These are phyloP conservation scores for Alternaria angustiovoidea DNA, from an alignment of 2,329 filamentous ascomycete species.

Conservation along the genomic window DNA sequence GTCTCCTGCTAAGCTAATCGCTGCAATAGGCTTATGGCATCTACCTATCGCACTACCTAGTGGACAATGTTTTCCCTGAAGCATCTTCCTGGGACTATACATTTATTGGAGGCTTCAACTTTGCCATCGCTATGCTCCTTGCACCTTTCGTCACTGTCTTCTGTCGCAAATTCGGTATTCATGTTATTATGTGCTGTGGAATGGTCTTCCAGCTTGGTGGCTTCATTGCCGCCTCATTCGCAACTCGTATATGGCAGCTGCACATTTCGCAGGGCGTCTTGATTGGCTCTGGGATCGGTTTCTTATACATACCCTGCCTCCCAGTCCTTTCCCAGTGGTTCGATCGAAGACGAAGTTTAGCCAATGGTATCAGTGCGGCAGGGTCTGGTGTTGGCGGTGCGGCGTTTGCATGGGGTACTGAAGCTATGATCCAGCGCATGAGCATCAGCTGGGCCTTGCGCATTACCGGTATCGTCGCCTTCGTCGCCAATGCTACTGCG, in stretches of 20 bases:
- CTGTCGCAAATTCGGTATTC: slow-evolving; percentile 34
- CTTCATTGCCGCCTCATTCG: slow-evolving; percentile 51
- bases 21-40: slow-evolving; percentile 48
- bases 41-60: slow-evolving; percentile 55
- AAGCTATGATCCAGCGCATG: slow-evolving; percentile 49
- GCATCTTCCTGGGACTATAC: slow-evolving; percentile 51
- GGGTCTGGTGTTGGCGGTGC: slow-evolving; percentile 55
- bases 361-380: slow-evolving; percentile 51
- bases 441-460: slow-evolving; percentile 54
- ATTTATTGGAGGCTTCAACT: slow-evolving; percentile 52
- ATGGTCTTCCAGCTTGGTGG: slow-evolving; percentile 45
- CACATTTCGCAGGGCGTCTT: slow-evolving; percentile 53
- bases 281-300: slow-evolving; percentile 53
- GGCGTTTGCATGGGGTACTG: slow-evolving; percentile 41
- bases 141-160: slow-evolving; percentile 46
- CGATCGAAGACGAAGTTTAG: slow-evolving; percentile 48
- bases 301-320: slow-evolving; percentile 51
- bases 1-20: not conserved
- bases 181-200: slow-evolving; percentile 43
- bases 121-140: slow-evolving; percentile 47
- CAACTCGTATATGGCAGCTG: slow-evolving; percentile 51
- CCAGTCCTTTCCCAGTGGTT: slow-evolving; percentile 56
- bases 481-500: slow-evolving; percentile 40
- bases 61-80: slow-evolving; percentile 43
- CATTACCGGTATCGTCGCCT: slow-evolving; percentile 47